Percentiles rank a stretch among this genome's conserved stretches.
Conservation (phyloP, 2,329 filamentous ascomycete species). For the Microdochium trichocladiopsis region DNA sequence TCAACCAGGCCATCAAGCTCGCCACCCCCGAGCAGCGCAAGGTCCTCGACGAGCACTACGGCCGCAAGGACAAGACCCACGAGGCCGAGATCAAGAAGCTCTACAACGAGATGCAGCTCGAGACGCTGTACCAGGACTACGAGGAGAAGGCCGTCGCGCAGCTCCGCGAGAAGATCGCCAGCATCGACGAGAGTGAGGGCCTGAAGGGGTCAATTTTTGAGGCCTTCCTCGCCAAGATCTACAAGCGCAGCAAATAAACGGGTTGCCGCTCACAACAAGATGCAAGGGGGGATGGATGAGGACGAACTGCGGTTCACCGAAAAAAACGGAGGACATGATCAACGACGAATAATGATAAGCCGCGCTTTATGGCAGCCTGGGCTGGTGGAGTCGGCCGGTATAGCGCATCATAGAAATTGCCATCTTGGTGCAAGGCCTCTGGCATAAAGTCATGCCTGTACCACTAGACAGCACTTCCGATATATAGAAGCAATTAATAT, state of each 20-base stretch:
- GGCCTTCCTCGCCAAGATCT: constrained; percentile 89
- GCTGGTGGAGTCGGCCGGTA: no score
- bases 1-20: constrained; percentile 85
- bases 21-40: constrained; percentile 80
- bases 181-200: constrained; percentile 79
- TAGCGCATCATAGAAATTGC: no score
- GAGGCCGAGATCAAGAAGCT: constrained; percentile 85
- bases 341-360: no score
- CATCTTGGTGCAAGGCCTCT: no score
- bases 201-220: constrained; percentile 89
- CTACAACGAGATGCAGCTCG: constrained; percentile 77
- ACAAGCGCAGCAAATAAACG: constrained; percentile 90
- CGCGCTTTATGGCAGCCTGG: no score
- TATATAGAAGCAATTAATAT: no score
- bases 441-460: no score
- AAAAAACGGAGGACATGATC: no score
- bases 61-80: constrained; percentile 75
- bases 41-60: constrained; percentile 88
- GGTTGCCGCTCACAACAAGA: no score
- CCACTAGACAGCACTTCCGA: no score
- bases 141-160: constrained; percentile 83
- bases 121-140: constrained; percentile 78
- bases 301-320: no score
- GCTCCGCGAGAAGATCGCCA: constrained; percentile 66
- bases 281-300: no score